Evolutionary conservation across 2,329 filamentous ascomycete species (phyloP).

Genomic region (Colletotrichum navitas): DNA sequence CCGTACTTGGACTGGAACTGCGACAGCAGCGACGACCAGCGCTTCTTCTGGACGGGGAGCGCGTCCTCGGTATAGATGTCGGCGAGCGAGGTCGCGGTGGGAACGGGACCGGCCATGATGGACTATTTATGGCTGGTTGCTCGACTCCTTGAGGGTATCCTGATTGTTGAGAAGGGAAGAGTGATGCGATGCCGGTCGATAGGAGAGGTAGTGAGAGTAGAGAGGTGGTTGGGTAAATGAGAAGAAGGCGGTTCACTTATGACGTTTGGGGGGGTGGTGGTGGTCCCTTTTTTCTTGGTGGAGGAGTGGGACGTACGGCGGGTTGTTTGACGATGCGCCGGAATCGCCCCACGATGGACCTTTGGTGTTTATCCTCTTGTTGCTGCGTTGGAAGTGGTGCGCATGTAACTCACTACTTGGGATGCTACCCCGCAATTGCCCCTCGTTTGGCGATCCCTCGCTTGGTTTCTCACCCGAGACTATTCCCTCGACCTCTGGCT

Average conservation of each 20-base stretch:
- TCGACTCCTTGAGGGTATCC: neutral
- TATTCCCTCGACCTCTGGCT: neutral
- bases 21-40: conserved; percentile 81
- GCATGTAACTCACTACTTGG: neutral
- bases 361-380: conserved; percentile 32
- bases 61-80: conserved; percentile 88
- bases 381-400: conserved; percentile 25
- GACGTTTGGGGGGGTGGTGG: conserved; percentile 29
- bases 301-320: conserved; percentile 23
- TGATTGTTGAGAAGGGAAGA: neutral
- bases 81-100: conserved; percentile 78
- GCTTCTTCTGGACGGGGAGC: conserved; percentile 72
- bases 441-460: conserved; percentile 30
- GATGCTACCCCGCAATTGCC: conserved; percentile 42
- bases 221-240: neutral
- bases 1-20: conserved; percentile 80
- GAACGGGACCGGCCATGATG: conserved; percentile 72
- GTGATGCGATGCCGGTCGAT: neutral
- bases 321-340: conserved; percentile 24
- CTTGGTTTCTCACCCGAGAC: conserved; percentile 1
- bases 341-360: conserved; percentile 40
- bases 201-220: neutral
- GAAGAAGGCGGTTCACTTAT: conserved; percentile 14
- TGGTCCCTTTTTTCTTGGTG: conserved; percentile 17
- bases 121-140: conserved; percentile 5